Evolutionary conservation across 257 asterid genomes (phyloP), one percentile per base, ranked within the genome.

Genomic region (Salvia miltiorrhiza): DNA sequence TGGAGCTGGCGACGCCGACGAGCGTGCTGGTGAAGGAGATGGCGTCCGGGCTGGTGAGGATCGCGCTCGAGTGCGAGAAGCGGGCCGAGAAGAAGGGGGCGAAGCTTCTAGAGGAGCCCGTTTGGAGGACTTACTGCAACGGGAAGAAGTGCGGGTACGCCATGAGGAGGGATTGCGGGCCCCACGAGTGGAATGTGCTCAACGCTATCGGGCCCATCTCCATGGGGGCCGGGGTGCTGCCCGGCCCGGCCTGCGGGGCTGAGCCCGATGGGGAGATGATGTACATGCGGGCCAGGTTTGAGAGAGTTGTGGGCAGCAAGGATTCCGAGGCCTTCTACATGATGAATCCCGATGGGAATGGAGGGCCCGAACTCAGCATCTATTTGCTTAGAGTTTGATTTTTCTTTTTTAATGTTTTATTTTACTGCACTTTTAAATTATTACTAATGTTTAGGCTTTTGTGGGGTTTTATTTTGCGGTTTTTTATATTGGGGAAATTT

Each of bases 171-270:
- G 96, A 84, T 7, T 90, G 96, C 73, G 97, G 97, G 59, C 79
- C 84, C 0, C 93, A 87, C 8, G 96, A 93, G 75, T 86, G 94
- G 99, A 88, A 82, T 69, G 88, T 93, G 0, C 37, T 93, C 78
- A 88, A 88, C 14, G 76, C 96, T 0, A 79, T 93, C 16, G 96
- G 97, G 8, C 96, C 93, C 37, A 87, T 88, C 7, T 73, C 97
- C 26, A 93, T 93, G 99, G 99, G 97, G 17, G 99, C 99, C 0
- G 97, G 99, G 10, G 97, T 93, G 50, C 74, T 93, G 16, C 97
- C 96, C n/a, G 91, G 84, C 43, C 40, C 77, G 4, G 85, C 79
- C 2, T 32, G 21, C 2, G 88, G 71, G 16, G 73, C 63, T 4
- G 88, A 77, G 4, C 28, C 57, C 0, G 93, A 78, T 14, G 97